Evolutionary conservation across 495 filamentous ascomycete species (phyloP).

Genomic region (Penicilliopsis zonata): DNA sequence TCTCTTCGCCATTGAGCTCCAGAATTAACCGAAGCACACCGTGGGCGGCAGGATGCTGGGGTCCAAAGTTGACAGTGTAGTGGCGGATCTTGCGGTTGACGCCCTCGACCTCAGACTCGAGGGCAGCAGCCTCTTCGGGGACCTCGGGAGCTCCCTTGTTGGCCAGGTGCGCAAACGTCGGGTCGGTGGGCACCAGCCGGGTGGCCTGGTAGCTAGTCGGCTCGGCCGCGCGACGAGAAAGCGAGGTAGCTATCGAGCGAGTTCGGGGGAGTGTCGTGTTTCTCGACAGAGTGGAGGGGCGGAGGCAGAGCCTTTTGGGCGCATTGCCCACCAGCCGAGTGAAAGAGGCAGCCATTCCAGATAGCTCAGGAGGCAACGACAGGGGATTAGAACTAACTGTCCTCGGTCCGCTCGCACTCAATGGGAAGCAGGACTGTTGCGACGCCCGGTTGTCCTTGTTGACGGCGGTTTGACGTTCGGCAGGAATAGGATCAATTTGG

Average conservation of each 20-base stretch:
- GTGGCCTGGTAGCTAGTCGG: slow-evolving; percentile 46
- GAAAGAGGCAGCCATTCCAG: slow-evolving; percentile 55
- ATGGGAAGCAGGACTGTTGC: slow-evolving; percentile 17
- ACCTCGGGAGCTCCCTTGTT: slow-evolving; percentile 30
- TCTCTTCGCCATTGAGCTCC: slow-evolving; percentile 96
- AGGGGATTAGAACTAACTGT: slow-evolving; percentile 15
- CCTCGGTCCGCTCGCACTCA: slow-evolving; percentile 34
- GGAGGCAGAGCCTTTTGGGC: slow-evolving; percentile 52
- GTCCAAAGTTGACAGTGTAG: slow-evolving; percentile 99
- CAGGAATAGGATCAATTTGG: slow-evolving; percentile 23
- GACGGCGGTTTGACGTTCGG: slow-evolving; percentile 18
- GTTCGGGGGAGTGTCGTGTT: slow-evolving; percentile 27
- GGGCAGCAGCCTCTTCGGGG: slow-evolving; percentile 28
- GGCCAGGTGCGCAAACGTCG: slow-evolving; percentile 39
- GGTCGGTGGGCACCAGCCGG: slow-evolving; percentile 45
- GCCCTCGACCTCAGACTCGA: slow-evolving; percentile 40
- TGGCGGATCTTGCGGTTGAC: slow-evolving; percentile 83
- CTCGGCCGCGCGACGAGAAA: slow-evolving; percentile 49
- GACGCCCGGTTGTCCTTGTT: slow-evolving; percentile 10
- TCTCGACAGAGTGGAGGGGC: slow-evolving; percentile 30
- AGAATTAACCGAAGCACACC: slow-evolving; percentile 96
- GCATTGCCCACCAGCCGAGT: slow-evolving; percentile 50
- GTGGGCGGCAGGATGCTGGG: slow-evolving; percentile 97
- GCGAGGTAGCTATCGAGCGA: slow-evolving; percentile 58
- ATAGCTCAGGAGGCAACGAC: slow-evolving; percentile 13